Conservation (phyloP, 1,139 yeast species). For the Suhomyces anneliseae region DNA sequence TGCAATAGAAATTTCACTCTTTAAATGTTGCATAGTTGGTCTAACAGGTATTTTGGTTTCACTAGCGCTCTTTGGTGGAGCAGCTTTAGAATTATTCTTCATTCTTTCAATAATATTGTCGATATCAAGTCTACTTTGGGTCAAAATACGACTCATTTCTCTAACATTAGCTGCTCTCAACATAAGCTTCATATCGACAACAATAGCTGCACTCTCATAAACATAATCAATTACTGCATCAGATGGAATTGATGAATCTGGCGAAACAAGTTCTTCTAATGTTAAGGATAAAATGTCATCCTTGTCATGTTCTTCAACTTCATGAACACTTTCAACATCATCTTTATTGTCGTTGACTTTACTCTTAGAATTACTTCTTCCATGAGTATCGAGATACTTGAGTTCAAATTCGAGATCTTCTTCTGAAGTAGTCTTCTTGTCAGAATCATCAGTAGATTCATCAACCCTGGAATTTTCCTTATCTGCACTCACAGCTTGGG, state of each 20-base stretch:
- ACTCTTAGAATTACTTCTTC: constrained; percentile 12
- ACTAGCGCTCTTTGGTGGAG: not conserved
- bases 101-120: constrained; percentile 20
- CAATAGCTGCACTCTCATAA: constrained; percentile 58
- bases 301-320: constrained; percentile 14
- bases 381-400: constrained; percentile 31
- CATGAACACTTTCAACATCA: constrained; percentile 5
- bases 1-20: constrained; percentile 1
- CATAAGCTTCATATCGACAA: constrained; percentile 64
- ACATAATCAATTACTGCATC: constrained; percentile 57
- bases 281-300: constrained; percentile 30
- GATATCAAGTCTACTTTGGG: constrained; percentile 34
- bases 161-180: constrained; percentile 62
- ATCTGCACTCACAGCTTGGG: not conserved
- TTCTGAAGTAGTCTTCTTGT: constrained; percentile 22
- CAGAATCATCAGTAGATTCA: constrained; percentile 21
- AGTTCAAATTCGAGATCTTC: constrained; percentile 28
- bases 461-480: not conserved
- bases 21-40: constrained; percentile 1
- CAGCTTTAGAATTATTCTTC: not conserved
- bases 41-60: not conserved
- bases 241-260: constrained; percentile 52
- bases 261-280: constrained; percentile 54
- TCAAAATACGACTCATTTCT: constrained; percentile 51
- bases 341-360: constrained; percentile 14